Conservation (phyloP, 2,329 filamentous ascomycete species). For the Decorospora gaudefroyi region DNA sequence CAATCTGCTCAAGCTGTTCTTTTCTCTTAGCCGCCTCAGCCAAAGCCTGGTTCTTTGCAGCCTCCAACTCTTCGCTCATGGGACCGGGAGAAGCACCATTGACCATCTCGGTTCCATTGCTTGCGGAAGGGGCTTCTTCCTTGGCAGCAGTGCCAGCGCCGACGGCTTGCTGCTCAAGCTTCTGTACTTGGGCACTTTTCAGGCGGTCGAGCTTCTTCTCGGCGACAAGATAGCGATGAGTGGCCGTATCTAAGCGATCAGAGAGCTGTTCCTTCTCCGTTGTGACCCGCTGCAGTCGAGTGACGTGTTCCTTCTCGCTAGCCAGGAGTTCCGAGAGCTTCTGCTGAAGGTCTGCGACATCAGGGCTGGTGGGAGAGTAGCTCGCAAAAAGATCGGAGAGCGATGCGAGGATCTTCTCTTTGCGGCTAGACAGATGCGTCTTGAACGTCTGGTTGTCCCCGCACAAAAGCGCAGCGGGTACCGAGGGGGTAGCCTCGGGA, state of each 20-base stretch:
- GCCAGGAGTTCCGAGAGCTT: constrained; percentile 77
- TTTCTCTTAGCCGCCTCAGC: constrained; percentile 82
- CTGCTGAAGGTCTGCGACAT: constrained; percentile 72
- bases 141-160: constrained; percentile 28
- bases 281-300: constrained; percentile 74
- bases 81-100: constrained; percentile 64
- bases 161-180: constrained; percentile 82
- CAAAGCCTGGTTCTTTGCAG: constrained; percentile 75
- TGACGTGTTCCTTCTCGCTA: constrained; percentile 77
- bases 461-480: constrained; percentile 61
- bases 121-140: constrained; percentile 51
- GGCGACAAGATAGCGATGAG: constrained; percentile 88
- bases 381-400: constrained; percentile 69
- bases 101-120: constrained; percentile 57
- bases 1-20: constrained; percentile 79
- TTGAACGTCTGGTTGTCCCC: constrained; percentile 68
- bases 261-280: constrained; percentile 83
- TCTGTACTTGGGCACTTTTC: constrained; percentile 86
- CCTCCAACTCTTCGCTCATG: constrained; percentile 69
- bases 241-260: constrained; percentile 84
- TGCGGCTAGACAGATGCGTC: constrained; percentile 76
- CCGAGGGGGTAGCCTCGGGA: constrained; percentile 40
- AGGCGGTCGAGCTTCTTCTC: constrained; percentile 92
- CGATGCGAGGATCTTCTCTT: constrained; percentile 73
- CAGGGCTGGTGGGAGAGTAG: constrained; percentile 60